Base-by-base conservation (phyloP, 768 basidiomycete species). In the Pleurotus ostreatus region DNA sequence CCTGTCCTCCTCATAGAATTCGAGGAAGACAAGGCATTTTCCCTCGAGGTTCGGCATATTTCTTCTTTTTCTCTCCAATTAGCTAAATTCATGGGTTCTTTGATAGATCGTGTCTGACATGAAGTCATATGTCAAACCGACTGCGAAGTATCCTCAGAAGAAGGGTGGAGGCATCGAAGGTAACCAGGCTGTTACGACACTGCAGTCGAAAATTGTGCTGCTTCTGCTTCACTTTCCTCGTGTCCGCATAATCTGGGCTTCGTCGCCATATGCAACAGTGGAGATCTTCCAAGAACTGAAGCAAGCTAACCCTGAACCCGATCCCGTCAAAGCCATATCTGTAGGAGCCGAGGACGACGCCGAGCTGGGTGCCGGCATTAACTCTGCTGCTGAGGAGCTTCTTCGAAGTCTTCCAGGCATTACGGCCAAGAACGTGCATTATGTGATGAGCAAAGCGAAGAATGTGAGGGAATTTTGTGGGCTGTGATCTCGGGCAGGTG, bases 271-370 rank as follows among this genome's bases (percentile, higher is more conserved):
- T 65, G 89, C 90, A 16, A 94, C 93, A 0, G 81, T 92, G 0
- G 88, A 94, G 57, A 94, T 98, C 55, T 95, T 98, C 76, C 83
- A 82, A 46, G 97, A 98, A 65, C 84, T 99, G 34, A 99, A 99
- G 65, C 59, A 72, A 30, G 85, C 88, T 62, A 81, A 82, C 46
- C 71, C 82, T 0, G 93, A 99, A 66, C 97, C 97, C 0, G 89
- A 96, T 59, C 80, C 85, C 7, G 65, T 74, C 12, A 81, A 81
- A 41, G 94, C 97, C 0, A 83, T 94, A 40, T 71, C 84, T 2
- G 77, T 94, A 18, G 97, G 96, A 6, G 86, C 88, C 0, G 92
- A 90, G 46, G 88, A 86, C 43, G 88, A 87, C 52, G 77, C 81
- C 0, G 80, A 85, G 2, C 78, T 71, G 0, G 89, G 85, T 0